phyloP scores from a whole-genome alignment of 2,329 filamentous ascomycete species.

The Karstenula rhodostoma region DNA sequence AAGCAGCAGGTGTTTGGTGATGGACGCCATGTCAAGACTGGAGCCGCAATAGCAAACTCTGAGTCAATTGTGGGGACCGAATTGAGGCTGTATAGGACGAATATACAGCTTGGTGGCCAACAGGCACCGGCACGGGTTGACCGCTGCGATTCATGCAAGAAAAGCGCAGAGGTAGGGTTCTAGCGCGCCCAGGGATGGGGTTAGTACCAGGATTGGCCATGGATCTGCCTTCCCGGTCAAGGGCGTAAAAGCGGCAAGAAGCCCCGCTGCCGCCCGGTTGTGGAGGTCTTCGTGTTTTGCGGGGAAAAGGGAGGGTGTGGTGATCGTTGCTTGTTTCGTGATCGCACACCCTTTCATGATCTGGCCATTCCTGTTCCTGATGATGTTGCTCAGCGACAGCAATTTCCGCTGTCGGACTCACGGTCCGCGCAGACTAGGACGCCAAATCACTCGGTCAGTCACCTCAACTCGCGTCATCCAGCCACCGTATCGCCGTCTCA shows the following conservation, averaged over 20 bases:
- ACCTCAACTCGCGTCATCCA: constrained; percentile 24
- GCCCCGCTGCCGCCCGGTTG: constrained; percentile 15
- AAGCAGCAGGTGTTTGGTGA: constrained; percentile 28
- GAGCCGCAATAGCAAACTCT: constrained; percentile 18
- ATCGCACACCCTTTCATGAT: constrained; percentile 22
- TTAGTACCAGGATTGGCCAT: constrained; percentile 29
- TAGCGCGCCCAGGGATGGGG: constrained; percentile 32
- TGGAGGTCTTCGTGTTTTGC: constrained; percentile 16
- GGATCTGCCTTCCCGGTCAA: constrained; percentile 26
- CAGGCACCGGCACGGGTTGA: constrained; percentile 22
- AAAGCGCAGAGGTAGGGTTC: constrained; percentile 39
- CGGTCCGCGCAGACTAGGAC: constrained; percentile 37
- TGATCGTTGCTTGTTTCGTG: constrained; percentile 38
- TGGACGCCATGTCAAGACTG: constrained; percentile 22
- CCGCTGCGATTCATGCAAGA: constrained; percentile 27
- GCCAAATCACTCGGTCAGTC: constrained; percentile 8
- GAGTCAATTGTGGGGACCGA: constrained; percentile 29
- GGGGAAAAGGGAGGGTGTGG: constrained; percentile 24
- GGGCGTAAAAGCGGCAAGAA: constrained; percentile 28
- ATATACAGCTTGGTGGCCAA: constrained; percentile 19
- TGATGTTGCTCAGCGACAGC: constrained; percentile 17
- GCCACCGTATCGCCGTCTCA: constrained; percentile 9
- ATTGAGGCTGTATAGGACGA: constrained; percentile 25
- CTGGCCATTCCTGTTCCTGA: constrained; percentile 23
- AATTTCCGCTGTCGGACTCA: constrained; percentile 41